Evolutionary conservation across 106 monocot genomes (phyloP).

Genomic region (Apostasia ramifera): DNA sequence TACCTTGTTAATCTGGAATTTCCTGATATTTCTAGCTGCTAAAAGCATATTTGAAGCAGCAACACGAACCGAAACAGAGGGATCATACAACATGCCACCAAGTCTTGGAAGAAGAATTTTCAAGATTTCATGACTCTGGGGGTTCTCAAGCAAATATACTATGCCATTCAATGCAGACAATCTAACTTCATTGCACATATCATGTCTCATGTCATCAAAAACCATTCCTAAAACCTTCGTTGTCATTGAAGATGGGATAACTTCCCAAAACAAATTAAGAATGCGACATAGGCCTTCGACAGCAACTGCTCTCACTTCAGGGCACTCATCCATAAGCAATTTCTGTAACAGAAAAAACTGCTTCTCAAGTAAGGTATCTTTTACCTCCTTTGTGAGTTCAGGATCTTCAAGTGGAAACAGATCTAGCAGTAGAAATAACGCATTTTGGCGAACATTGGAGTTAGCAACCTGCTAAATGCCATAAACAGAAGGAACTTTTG

Average conservation of each 20-base stretch:
- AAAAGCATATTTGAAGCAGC: conserved; percentile 76
- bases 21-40: conserved; percentile 50
- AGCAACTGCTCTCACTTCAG: conserved; percentile 67
- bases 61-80: conserved; percentile 60
- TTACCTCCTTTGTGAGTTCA: conserved; percentile 67
- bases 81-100: conserved; percentile 55
- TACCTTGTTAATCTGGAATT: conserved; percentile 83
- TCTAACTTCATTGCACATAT: conserved; percentile 70
- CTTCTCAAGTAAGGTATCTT: conserved; percentile 69
- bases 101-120: conserved; percentile 85
- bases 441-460: conserved; percentile 87
- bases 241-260: conserved; percentile 77
- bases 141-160: conserved; percentile 81
- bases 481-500: neutral
- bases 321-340: conserved; percentile 75
- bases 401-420: conserved; percentile 97
- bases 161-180: conserved; percentile 69
- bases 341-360: conserved; percentile 84
- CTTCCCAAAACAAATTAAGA: conserved; percentile 91
- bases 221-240: conserved; percentile 68
- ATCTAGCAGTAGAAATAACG: conserved; percentile 76
- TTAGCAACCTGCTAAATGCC: conserved; percentile 61
- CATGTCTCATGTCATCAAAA: conserved; percentile 58
- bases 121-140: conserved; percentile 83
- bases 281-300: conserved; percentile 88